Evolutionary conservation across 2,329 filamentous ascomycete genomes (phyloP), one percentile per base, ranked within the genome.

Genomic region (Aspergillus cejpii): DNA sequence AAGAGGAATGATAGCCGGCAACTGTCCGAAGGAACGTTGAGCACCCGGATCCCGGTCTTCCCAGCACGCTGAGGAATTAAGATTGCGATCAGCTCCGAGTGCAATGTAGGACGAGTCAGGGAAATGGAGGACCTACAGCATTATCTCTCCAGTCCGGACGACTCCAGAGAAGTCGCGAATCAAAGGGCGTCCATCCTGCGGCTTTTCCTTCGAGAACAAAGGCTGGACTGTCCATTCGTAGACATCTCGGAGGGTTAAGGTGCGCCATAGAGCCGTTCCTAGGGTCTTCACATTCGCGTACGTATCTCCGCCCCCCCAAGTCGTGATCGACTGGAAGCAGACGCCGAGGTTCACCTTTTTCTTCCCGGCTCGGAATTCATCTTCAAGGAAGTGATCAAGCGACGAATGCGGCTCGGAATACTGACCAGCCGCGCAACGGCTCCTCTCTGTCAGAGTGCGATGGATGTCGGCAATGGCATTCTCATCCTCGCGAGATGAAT

Each of bases 311-410:
- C 79, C 68, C 10, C 84, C 85, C 64, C 83, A 82, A 14, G 87
- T 84, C 0, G 79, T 85, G 36, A 89, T 70, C 48, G 84, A 74
- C 63, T 82, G 84, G 69, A 83, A 89, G 5, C 86, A 72, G 1
- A 89, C 81, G 2, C 85, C 85, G 3, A 89, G 78, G 56, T 81
- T 84, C 63, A 87, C 87, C 6, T 78, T 74, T 0, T 83, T 83
- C 37, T 69, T 70, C 5, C 77, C 81, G 3, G 62, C 58, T 41
- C 86, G 83, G 54, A 84, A 79, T 1, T 84, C 84, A 53, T 84
- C 78, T 26, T 78, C 77, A 64, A 87, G 79, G 57, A 88, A 87
- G 14, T 77, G 69, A 36, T 78, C 77, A 6, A 87, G 74, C 26
- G 83, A 75, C 42, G 87, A 87, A 10, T 80, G 81, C 1, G 62